Evolutionary conservation across 306 rosid species (phyloP).

Genomic region (Abrus precatorius): DNA sequence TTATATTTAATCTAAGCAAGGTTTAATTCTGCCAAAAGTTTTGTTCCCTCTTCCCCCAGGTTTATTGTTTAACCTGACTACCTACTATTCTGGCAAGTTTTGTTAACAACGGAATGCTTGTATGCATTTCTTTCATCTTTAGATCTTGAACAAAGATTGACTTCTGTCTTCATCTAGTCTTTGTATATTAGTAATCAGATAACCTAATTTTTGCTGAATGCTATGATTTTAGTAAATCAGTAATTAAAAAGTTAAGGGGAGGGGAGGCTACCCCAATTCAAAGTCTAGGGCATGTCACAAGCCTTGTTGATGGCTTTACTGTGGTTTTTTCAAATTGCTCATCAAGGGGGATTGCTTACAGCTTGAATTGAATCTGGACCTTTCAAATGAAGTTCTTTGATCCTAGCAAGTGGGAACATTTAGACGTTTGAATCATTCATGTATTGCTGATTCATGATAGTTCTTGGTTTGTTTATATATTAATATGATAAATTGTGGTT

Average conservation of each 20-base stretch:
- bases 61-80: not conserved
- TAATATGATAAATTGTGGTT: constrained; percentile 10
- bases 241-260: not conserved
- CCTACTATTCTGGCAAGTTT: not conserved
- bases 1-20: not conserved
- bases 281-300: constrained; percentile 12
- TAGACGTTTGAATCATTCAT: constrained; percentile 34
- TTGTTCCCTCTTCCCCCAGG: not conserved
- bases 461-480: constrained; percentile 35
- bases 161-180: not conserved
- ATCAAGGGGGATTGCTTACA: constrained; percentile 22
- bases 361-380: not conserved
- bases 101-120: not conserved
- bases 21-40: constrained; percentile 2
- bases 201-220: constrained; percentile 12
- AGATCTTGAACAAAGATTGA: constrained; percentile 8
- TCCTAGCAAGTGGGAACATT: not conserved
- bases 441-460: constrained; percentile 4
- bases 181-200: constrained; percentile 23
- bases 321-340: constrained; percentile 9
- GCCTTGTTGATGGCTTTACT: constrained; percentile 21
- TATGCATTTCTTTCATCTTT: constrained; percentile 3
- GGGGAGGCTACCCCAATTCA: constrained; percentile 12
- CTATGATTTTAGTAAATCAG: constrained; percentile 31
- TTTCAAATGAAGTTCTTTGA: constrained; percentile 15